These are phyloP conservation scores for Lachnellula cervina DNA, from an alignment of 2,329 filamentous ascomycete genomes.

Conservation along the genomic window DNA sequence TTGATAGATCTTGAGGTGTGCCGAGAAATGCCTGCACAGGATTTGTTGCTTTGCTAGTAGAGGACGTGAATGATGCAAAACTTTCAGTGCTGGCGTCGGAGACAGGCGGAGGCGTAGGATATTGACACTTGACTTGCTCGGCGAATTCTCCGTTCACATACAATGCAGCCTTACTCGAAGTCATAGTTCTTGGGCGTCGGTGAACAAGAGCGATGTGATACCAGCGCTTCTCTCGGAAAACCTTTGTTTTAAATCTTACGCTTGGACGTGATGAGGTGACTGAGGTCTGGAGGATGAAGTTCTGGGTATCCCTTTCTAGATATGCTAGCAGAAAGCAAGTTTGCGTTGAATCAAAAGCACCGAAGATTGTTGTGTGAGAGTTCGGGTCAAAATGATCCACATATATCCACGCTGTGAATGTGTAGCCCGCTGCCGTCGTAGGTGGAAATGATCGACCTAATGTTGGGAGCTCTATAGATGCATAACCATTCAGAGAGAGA, in stretches of 20 bases:
- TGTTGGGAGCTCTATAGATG: conserved; percentile 84
- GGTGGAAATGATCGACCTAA: conserved; percentile 78
- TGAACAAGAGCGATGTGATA: conserved; percentile 93
- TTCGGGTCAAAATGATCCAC: conserved; percentile 81
- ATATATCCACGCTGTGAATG: conserved; percentile 81
- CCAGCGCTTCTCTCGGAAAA: conserved; percentile 74
- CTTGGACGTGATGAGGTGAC: conserved; percentile 81
- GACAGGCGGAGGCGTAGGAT: conserved; percentile 70
- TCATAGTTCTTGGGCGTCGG: conserved; percentile 68
- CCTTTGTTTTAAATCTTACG: conserved; percentile 82
- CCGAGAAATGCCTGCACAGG: conserved; percentile 90
- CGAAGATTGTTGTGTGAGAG: conserved; percentile 91
- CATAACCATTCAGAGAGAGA: conserved; percentile 78
- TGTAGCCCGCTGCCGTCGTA: conserved; percentile 74
- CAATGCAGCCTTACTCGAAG: conserved; percentile 74
- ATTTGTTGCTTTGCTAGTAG: conserved; percentile 50
- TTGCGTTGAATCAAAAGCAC: conserved; percentile 86
- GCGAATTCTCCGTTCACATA: conserved; percentile 92
- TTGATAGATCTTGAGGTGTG: conserved; percentile 82
- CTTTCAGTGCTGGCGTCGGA: conserved; percentile 60
- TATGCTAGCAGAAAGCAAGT: conserved; percentile 93
- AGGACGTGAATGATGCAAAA: conserved; percentile 65
- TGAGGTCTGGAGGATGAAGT: conserved; percentile 94
- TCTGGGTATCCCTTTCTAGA: conserved; percentile 85
- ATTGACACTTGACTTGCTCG: conserved; percentile 85